Percentiles rank a stretch among this genome's conserved stretches.
Evolutionary conservation across 2,329 filamentous ascomycete species (phyloP).

Genomic region (Penicillium hordei): DNA sequence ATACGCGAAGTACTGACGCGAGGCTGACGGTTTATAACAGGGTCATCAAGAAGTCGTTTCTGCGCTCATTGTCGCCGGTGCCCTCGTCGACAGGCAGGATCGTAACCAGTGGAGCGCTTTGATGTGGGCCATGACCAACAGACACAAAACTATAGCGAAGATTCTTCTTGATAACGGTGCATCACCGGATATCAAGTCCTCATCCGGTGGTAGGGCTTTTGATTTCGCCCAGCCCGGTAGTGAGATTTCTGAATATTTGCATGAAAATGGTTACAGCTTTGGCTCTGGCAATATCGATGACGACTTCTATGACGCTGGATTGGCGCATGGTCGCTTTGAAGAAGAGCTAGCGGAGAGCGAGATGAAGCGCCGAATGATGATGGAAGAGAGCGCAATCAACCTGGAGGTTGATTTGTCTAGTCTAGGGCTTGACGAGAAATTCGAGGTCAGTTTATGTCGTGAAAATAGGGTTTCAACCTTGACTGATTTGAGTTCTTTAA

Average conservation of each 20-base stretch:
- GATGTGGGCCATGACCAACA: conserved; percentile 99
- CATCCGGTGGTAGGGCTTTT: conserved; percentile 87
- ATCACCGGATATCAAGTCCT: conserved; percentile 93
- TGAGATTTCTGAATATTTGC: conserved; percentile 92
- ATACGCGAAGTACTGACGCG: background rate
- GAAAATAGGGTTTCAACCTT: background rate
- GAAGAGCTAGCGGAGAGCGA: conserved; percentile 97
- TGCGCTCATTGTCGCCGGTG: conserved; percentile 79
- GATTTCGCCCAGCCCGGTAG: conserved; percentile 95
- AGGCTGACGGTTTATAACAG: conserved; percentile 43
- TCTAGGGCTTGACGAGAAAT: conserved; percentile 90
- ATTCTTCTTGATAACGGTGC: conserved; percentile 87
- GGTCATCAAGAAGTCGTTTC: conserved; percentile 88
- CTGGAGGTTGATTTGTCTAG: conserved; percentile 95
- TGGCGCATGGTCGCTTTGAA: conserved; percentile 91
- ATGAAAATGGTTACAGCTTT: conserved; percentile 83
- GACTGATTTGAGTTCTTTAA: conserved; percentile 1
- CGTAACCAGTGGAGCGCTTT: conserved; percentile 95
- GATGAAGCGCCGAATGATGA: conserved; percentile 86
- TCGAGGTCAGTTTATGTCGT: conserved; percentile 63
- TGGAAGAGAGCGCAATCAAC: conserved; percentile 98
- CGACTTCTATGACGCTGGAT: conserved; percentile 91
- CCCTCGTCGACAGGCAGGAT: conserved; percentile 88
- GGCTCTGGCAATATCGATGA: conserved; percentile 51
- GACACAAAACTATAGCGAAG: conserved; percentile 95